Evolutionary conservation across 352 stramenopile species (phyloP), one percentile per base, ranked within the genome.

Genomic region (Achlya hypogyna): DNA sequence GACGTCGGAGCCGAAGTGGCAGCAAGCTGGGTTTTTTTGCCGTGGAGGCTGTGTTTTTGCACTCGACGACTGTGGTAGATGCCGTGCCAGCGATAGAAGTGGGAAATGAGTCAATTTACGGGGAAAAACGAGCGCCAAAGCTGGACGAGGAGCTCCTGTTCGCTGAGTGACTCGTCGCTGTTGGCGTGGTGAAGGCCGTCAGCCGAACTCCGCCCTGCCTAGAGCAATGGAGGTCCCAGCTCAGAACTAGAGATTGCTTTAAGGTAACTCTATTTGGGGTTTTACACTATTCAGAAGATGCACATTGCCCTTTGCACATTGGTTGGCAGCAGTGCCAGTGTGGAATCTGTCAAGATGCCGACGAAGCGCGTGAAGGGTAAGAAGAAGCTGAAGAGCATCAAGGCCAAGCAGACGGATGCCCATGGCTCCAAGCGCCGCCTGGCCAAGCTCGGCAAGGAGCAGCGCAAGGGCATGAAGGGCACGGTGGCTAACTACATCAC

Each of bases 401-500:
- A 91, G 76, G 79, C 86, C 63, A 94, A 94, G 79, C 74, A 87
- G 68, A 94, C 86, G 35, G 81, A 91, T 79, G 71, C 68, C 23
- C 91, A 91, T 82, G 84, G 86, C 72, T 88, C 75, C 72, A 94
- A 82, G 78, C 83, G 85, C 51, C 81, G 82, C 25, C 71, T 87
- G 62, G 81, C 82, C 71, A 91, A 91, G 78, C 75, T 94, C 59
- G 85, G 85, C 71, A 94, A 87, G 75, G 85, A 94, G 75, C 83
- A 94, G 73, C 74, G 75, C 65, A 94, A 92, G 71, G 84, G 84
- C 62, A 87, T 91, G 75, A 75, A 76, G 31, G 85, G 85, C 51
- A 85, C 77, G 45, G 84, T 82, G 0, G 93, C 93, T 67, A 97
- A 97, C 74, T 99, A 98, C 86, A 96, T 99, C 66, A 98, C 93